Conservation (phyloP, 129 eudicot species). For the Flaveria robusta region DNA sequence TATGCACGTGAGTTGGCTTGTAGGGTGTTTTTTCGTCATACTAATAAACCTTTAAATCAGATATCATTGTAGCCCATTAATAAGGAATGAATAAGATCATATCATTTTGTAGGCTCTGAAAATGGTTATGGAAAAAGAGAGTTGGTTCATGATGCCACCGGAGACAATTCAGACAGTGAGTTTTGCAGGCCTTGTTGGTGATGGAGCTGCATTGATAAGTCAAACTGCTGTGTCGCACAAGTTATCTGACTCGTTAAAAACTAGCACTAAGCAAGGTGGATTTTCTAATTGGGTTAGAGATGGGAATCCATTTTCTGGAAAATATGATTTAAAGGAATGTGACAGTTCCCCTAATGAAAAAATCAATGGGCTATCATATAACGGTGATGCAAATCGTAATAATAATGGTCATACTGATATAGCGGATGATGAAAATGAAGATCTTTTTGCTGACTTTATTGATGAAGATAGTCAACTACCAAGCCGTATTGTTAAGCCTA, state of each 20-base stretch:
- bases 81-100: slow-evolving; percentile 13
- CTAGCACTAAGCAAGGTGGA: slow-evolving; percentile 60
- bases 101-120: slow-evolving; percentile 68
- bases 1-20: slow-evolving; percentile 64
- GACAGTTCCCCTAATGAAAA: slow-evolving; percentile 44
- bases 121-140: slow-evolving; percentile 94
- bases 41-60: background rate
- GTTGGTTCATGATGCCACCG: slow-evolving; percentile 72
- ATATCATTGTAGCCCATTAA: background rate
- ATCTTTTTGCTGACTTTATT: slow-evolving; percentile 97
- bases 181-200: slow-evolving; percentile 92
- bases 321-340: slow-evolving; percentile 45
- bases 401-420: slow-evolving; percentile 55
- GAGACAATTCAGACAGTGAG: slow-evolving; percentile 79
- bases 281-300: slow-evolving; percentile 67
- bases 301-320: slow-evolving; percentile 68
- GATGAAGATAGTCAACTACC: slow-evolving; percentile 99
- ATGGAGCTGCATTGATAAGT: slow-evolving; percentile 80
- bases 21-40: background rate
- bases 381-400: slow-evolving; percentile 40
- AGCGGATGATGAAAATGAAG: slow-evolving; percentile 93
- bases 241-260: slow-evolving; percentile 42
- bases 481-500: slow-evolving; percentile 70
- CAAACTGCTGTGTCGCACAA: slow-evolving; percentile 48
- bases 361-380: slow-evolving; percentile 33